Evolutionary conservation across 495 filamentous ascomycete genomes (phyloP).

Genomic region (Cercophora sp.): DNA sequence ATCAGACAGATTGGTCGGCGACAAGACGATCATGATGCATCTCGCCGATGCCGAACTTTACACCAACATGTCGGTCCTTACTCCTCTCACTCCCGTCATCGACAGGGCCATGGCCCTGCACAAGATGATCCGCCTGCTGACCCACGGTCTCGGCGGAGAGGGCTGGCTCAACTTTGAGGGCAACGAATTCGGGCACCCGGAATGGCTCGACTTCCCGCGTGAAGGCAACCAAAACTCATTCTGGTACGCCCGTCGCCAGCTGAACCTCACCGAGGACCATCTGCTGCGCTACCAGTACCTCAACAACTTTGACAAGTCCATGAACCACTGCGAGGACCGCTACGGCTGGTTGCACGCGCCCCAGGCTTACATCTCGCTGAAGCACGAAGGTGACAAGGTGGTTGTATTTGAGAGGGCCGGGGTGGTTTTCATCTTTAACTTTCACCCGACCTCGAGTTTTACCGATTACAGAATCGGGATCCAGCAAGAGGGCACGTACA

Average conservation of each 20-base stretch:
- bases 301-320: conserved; percentile 88
- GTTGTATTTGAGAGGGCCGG: conserved; percentile 93
- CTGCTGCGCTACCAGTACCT: conserved; percentile 87
- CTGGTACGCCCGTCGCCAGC: conserved; percentile 93
- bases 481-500: conserved; percentile 78
- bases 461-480: conserved; percentile 91
- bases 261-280: conserved; percentile 84
- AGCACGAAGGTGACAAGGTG: conserved; percentile 92
- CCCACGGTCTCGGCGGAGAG: conserved; percentile 91
- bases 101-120: conserved; percentile 87
- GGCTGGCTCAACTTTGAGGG: conserved; percentile 98
- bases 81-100: conserved; percentile 82
- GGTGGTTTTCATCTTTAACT: conserved; percentile 93
- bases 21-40: conserved; percentile 96
- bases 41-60: conserved; percentile 97
- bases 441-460: conserved; percentile 82
- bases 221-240: conserved; percentile 92
- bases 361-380: conserved; percentile 89
- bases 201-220: conserved; percentile 98
- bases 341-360: conserved; percentile 88
- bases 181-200: conserved; percentile 97
- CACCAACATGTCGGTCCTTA: conserved; percentile 89
- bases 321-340: conserved; percentile 82
- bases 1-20: conserved; percentile 79
- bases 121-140: conserved; percentile 95